Evolutionary conservation across 306 rosid genomes (phyloP).

Genomic region (Astragalus glycyphyllos): DNA sequence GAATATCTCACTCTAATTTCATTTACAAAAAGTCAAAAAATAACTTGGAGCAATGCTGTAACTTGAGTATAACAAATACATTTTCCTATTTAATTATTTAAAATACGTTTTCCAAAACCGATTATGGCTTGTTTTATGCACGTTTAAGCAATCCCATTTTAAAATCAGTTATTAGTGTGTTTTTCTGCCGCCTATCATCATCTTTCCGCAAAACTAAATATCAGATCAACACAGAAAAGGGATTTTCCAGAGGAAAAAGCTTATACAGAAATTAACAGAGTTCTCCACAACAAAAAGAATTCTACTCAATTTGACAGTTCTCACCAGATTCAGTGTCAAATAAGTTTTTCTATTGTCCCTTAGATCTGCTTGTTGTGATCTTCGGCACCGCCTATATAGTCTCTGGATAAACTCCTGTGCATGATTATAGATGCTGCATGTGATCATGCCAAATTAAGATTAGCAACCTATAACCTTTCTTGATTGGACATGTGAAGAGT

Average conservation of each 20-base stretch:
- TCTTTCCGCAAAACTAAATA: constrained; percentile 27
- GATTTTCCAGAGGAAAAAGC: neutral
- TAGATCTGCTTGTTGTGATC: constrained; percentile 48
- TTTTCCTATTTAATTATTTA: neutral
- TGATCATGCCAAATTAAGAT: constrained; percentile 39
- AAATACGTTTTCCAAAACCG: constrained; percentile 15
- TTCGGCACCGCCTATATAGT: constrained; percentile 51
- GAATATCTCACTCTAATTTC: constrained; percentile 20
- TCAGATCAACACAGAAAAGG: constrained; percentile 5
- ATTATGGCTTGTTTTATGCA: constrained; percentile 24
- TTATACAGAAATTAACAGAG: constrained; percentile 2
- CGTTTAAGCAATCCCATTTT: constrained; percentile 20
- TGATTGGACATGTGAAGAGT: neutral
- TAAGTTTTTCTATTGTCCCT: constrained; percentile 39
- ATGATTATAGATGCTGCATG: constrained; percentile 94
- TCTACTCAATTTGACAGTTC: constrained; percentile 38
- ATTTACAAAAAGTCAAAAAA: constrained; percentile 26
- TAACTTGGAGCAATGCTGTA: constrained; percentile 16
- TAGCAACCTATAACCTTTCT: constrained; percentile 26
- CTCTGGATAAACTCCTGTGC: constrained; percentile 60
- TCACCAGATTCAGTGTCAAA: constrained; percentile 45
- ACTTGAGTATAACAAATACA: constrained; percentile 29
- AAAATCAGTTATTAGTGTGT: constrained; percentile 2
- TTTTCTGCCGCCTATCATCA: constrained; percentile 10
- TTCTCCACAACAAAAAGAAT: constrained; percentile 31